Conservation (phyloP, 2,329 filamentous ascomycete species). For the Mycocentrospora acerina region DNA sequence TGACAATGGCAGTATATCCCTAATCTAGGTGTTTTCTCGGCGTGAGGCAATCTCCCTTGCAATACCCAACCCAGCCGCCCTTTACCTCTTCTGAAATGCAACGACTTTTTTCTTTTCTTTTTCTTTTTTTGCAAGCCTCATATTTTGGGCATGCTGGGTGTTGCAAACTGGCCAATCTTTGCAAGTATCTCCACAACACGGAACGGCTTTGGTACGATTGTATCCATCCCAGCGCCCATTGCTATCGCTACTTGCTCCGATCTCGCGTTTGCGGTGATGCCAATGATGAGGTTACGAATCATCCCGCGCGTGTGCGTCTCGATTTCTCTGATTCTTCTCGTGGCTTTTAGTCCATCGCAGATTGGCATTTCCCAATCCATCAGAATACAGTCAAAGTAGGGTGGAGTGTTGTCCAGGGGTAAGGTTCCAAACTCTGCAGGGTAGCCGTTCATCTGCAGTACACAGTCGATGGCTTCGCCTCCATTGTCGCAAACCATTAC, state of each 20-base stretch:
- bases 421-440: background rate
- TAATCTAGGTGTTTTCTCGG: too few species aligned
- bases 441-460: slow-evolving; percentile 10
- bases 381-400: slow-evolving; percentile 8
- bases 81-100: too few species aligned
- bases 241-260: slow-evolving; percentile 25
- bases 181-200: slow-evolving; percentile 19
- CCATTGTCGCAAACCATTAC: slow-evolving; percentile 31
- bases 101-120: too few species aligned
- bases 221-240: slow-evolving; percentile 28
- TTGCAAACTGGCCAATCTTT: slow-evolving; percentile 6
- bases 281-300: slow-evolving; percentile 23
- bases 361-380: slow-evolving; percentile 38
- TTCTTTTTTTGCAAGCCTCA: too few species aligned
- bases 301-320: slow-evolving; percentile 12
- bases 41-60: too few species aligned
- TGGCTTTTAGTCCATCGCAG: slow-evolving; percentile 29
- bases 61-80: too few species aligned
- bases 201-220: slow-evolving; percentile 76
- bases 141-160: too few species aligned
- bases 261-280: slow-evolving; percentile 33
- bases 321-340: slow-evolving; percentile 20
- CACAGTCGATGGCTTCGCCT: slow-evolving; percentile 22
- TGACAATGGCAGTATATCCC: too few species aligned
- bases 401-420: background rate